Base-by-base conservation (phyloP, 805 yeast genomes). In the Ogataea neopini region DNA sequence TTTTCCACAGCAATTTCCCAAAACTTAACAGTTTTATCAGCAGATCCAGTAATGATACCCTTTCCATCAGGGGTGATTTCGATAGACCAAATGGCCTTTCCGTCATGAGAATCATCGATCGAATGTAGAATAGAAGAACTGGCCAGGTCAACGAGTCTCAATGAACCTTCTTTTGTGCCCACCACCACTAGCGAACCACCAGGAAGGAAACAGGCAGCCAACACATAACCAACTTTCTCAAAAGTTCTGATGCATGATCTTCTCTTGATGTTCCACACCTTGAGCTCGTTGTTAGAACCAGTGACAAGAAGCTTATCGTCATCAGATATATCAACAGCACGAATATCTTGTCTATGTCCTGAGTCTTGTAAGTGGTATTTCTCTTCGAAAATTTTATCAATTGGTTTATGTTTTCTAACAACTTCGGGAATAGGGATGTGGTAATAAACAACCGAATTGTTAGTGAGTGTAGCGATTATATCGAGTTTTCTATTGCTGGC, bases 341-440 rank as follows among this genome's bases (percentile, higher is more conserved):
- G 77, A 22, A 92, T 76, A 66, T 94, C 99, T 2, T 89, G 81
- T 63, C 97, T 80, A 66, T 91, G 97, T 17, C 99, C 99, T 44
- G 79, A 76, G 35, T 81, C 67, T 42, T 90, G 96, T 18, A 94
- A 73, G 2, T 83, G 67, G 57, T 79, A 79, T 37, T 74, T 68
- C 53, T 77, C 82, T 3, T 64, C 68, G 0, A 66, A 53, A 8
- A 76, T 57, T 18, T 75, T 79, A 30, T 70, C 70, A 9, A 68
- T 62, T 8, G 61, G 54, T 19, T 75, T 68, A 30, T 76, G 74
- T 50, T 84, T 84, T 51, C 77, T 77, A 30, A 69, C 67, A 30
- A 75, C 73, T 45, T 84, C 88, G 6, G 87, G 84, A 9, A 81
- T 51, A 14, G 74, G 69, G 15, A 87, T 66, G 1, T 74, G 62